These are phyloP conservation scores for Termitomyces sp. DNA, from an alignment of 768 basidiomycete genomes.

Conservation along the genomic window DNA sequence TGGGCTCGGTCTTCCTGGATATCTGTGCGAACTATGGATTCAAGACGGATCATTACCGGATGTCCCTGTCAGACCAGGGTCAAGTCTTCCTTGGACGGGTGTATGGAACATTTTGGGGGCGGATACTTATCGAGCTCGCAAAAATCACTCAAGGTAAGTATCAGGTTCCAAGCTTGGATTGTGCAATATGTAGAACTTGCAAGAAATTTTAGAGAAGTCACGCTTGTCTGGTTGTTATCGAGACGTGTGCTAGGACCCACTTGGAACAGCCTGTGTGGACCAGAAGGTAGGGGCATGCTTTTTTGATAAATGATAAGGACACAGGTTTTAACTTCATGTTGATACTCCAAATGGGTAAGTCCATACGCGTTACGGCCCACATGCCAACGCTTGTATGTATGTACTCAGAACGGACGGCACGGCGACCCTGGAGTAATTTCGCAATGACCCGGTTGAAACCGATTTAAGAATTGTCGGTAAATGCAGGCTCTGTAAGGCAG, in stretches of 20 bases:
- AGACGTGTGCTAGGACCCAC: neutral
- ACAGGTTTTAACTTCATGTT: neutral
- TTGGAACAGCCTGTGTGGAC: neutral
- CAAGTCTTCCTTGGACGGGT: neutral
- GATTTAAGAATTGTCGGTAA: slow-evolving; percentile 2
- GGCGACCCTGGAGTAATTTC: neutral
- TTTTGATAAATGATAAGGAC: neutral
- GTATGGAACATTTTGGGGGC: neutral
- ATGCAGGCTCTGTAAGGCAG: neutral
- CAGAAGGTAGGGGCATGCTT: neutral
- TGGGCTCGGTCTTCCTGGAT: neutral
- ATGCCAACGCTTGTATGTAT: neutral
- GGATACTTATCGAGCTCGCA: neutral
- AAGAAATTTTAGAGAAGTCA: neutral
- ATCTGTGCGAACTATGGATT: neutral
- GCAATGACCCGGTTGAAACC: neutral
- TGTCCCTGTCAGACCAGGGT: neutral
- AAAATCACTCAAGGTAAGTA: neutral
- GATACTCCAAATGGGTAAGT: neutral
- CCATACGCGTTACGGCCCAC: neutral
- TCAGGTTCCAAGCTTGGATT: neutral
- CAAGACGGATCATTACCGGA: neutral
- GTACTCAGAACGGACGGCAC: neutral
- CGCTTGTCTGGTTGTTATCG: neutral
- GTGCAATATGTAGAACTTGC: neutral